Percentiles rank a stretch among this genome's conserved stretches.
These are phyloP conservation scores for Rhexocercosporidium sp. DNA, from an alignment of 2,329 filamentous ascomycete genomes.

Conservation along the genomic window DNA sequence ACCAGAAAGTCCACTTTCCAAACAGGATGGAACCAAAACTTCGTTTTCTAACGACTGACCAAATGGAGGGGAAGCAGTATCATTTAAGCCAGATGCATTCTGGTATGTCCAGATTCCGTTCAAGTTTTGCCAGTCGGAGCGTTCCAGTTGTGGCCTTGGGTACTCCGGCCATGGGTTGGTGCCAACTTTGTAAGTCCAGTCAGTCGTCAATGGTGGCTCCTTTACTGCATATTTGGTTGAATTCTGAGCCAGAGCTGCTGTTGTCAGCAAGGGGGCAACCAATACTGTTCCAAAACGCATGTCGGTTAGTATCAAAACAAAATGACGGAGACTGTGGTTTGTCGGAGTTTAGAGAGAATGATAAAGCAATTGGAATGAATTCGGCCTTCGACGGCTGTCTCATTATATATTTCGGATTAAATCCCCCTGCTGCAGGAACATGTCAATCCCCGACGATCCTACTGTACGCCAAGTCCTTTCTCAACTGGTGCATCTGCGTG, in stretches of 20 bases:
- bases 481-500: not conserved
- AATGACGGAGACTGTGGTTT: not conserved
- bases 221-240: slow-evolving; percentile 44
- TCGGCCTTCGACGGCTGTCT: not conserved
- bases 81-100: slow-evolving; percentile 46
- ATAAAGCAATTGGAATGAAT: not conserved
- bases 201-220: slow-evolving; percentile 48
- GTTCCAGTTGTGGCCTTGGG: slow-evolving; percentile 51
- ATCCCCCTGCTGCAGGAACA: not conserved
- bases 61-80: slow-evolving; percentile 50
- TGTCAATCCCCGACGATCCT: not conserved
- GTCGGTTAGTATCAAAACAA: not conserved
- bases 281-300: not conserved
- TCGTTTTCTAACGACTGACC: slow-evolving; percentile 48
- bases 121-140: slow-evolving; percentile 54
- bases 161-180: slow-evolving; percentile 56
- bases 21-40: slow-evolving; percentile 57
- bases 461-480: not conserved
- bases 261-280: not conserved
- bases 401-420: not conserved
- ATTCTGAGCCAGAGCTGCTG: not conserved
- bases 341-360: too few relatives aligned
- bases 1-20: slow-evolving; percentile 58
- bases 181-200: slow-evolving; percentile 53
- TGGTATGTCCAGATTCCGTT: slow-evolving; percentile 55